phyloP scores from a whole-genome alignment of 192 early-diverging fungal genomes.

The Spizellomyces punctatus region DNA sequence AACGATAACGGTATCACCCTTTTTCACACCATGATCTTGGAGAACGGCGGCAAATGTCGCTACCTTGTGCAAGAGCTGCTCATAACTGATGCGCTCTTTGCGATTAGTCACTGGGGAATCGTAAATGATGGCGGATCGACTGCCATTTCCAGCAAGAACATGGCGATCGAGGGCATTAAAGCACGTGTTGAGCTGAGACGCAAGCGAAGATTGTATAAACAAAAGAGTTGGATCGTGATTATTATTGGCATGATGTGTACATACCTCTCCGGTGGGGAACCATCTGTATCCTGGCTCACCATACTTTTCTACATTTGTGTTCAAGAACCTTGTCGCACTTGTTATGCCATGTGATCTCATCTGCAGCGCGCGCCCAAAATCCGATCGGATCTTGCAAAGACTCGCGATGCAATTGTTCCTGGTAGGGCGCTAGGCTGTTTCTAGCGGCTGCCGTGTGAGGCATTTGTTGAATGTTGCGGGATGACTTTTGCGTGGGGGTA shows the following conservation, averaged over 20 bases:
- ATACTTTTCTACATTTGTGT: constrained; percentile 25
- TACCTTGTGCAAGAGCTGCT: constrained; percentile 69
- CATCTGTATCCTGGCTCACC: constrained; percentile 53
- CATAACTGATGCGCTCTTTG: constrained; percentile 63
- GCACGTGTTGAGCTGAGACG: constrained; percentile 68
- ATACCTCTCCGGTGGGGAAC: constrained; percentile 63
- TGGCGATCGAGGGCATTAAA: constrained; percentile 83
- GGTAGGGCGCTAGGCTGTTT: constrained; percentile 9
- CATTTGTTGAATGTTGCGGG: too few relatives aligned
- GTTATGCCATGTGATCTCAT: constrained; percentile 51
- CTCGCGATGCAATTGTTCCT: constrained; percentile 29
- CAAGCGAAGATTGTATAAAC: not conserved
- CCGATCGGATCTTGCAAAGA: constrained; percentile 49
- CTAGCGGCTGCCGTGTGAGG: too few relatives aligned
- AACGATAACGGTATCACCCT: constrained; percentile 77
- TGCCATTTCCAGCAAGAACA: constrained; percentile 55
- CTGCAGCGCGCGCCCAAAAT: constrained; percentile 56
- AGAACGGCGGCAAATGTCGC: constrained; percentile 69
- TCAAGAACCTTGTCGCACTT: constrained; percentile 42
- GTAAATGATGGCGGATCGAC: constrained; percentile 71
- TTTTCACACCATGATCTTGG: constrained; percentile 55
- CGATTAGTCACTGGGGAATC: constrained; percentile 69
- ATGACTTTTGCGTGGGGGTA: too few relatives aligned
- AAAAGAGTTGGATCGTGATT: too few relatives aligned
- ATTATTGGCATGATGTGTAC: not conserved